Percentiles rank a stretch among this genome's conserved stretches.
Evolutionary conservation across 225 moss, liverwort and hornwort genomes (phyloP).

Genomic region (Polytrichum commune): DNA sequence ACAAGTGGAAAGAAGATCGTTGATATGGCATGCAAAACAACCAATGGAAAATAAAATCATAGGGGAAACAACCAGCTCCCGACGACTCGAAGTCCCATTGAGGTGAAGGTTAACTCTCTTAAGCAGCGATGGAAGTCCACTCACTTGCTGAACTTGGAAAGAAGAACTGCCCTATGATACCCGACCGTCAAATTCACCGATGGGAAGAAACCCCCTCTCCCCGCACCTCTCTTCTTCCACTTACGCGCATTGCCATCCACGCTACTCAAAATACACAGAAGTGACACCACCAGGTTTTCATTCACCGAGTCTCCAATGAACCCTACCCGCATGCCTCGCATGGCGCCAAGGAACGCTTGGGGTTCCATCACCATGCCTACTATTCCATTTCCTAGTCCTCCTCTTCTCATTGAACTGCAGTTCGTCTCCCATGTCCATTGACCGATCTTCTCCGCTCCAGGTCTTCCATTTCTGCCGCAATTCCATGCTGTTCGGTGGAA

Average conservation of each 20-base stretch:
- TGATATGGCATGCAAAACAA: too few relatives aligned
- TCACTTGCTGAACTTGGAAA: slow-evolving; percentile 38
- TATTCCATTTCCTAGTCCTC: slow-evolving; percentile 11
- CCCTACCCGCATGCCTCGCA: slow-evolving; percentile 29
- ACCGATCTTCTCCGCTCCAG: slow-evolving; percentile 21
- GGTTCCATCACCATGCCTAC: slow-evolving; percentile 30
- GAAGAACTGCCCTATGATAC: slow-evolving; percentile 50
- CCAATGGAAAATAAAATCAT: too few relatives aligned
- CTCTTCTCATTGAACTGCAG: too few relatives aligned
- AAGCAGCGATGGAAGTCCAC: not conserved
- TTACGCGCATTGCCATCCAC: slow-evolving; percentile 39
- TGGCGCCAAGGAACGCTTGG: slow-evolving; percentile 19
- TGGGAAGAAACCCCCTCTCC: slow-evolving; percentile 48
- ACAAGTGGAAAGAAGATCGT: too few relatives aligned
- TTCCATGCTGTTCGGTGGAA: slow-evolving; percentile 52
- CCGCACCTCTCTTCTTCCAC: slow-evolving; percentile 38
- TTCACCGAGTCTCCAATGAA: slow-evolving; percentile 52
- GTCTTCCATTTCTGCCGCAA: slow-evolving; percentile 42
- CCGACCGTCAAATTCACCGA: slow-evolving; percentile 38
- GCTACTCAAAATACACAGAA: slow-evolving; percentile 27
- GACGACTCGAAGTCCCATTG: too few relatives aligned
- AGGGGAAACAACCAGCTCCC: too few relatives aligned
- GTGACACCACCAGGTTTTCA: slow-evolving; percentile 49
- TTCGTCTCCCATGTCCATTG: slow-evolving; percentile 31
- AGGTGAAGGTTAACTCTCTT: too few relatives aligned